Evolutionary conservation across 306 rosid genomes (phyloP).

Genomic region (Purshia tridentata): DNA sequence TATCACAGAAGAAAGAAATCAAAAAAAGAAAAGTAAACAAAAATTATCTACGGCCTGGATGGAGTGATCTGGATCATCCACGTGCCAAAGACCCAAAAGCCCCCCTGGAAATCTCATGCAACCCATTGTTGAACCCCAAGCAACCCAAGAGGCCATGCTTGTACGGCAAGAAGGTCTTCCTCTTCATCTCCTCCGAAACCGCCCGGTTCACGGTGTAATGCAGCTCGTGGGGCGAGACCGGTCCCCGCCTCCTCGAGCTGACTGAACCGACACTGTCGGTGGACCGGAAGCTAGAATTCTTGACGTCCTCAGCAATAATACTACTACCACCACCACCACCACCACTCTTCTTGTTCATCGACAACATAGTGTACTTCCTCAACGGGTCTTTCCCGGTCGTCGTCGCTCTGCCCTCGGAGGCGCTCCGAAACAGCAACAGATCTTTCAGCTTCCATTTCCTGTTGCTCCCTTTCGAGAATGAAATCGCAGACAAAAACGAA

Average conservation of each 20-base stretch:
- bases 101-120: constrained; percentile 47
- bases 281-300: constrained; percentile 74
- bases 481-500: constrained; percentile 58
- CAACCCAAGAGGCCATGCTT: constrained; percentile 86
- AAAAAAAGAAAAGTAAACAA: background rate
- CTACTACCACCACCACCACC: constrained; percentile 8
- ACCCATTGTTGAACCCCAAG: constrained; percentile 62
- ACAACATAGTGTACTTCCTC: constrained; percentile 42
- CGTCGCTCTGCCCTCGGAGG: constrained; percentile 75
- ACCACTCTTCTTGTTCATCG: constrained; percentile 39
- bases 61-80: constrained; percentile 32
- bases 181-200: constrained; percentile 82
- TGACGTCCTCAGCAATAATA: constrained; percentile 40
- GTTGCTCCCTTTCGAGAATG: constrained; percentile 52
- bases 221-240: constrained; percentile 80
- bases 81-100: constrained; percentile 57
- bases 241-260: constrained; percentile 56
- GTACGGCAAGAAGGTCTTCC: constrained; percentile 83
- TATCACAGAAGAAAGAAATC: background rate
- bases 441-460: constrained; percentile 76
- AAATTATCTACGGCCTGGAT: background rate
- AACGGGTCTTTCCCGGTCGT: constrained; percentile 49
- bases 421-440: constrained; percentile 72
- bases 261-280: constrained; percentile 61
- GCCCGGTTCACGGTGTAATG: constrained; percentile 90